Conservation (phyloP, 495 filamentous ascomycete species). For the Penicillium silybi region DNA sequence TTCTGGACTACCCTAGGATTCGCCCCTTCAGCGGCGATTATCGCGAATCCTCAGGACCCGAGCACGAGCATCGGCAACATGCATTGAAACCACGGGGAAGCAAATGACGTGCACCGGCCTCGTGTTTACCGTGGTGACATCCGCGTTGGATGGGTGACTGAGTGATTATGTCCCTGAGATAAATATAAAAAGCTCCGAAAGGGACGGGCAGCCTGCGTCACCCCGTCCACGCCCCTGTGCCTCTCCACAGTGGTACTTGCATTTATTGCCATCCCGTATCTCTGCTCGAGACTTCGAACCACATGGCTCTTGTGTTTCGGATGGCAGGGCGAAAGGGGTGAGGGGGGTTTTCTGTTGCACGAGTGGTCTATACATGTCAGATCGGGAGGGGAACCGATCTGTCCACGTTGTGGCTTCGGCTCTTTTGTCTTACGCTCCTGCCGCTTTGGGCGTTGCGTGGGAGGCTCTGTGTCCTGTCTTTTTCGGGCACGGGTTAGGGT, state of each 20-base stretch:
- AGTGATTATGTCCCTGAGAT: background rate
- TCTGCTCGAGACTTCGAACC: background rate
- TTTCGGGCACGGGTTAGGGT: background rate
- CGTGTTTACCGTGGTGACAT: constrained; percentile 8
- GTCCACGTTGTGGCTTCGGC: background rate
- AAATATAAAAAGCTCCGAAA: constrained; percentile 5
- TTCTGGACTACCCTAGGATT: background rate
- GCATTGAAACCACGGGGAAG: background rate
- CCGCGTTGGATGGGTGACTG: constrained; percentile 4
- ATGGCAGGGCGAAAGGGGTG: background rate
- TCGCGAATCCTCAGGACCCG: too few relatives aligned
- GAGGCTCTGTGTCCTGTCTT: background rate
- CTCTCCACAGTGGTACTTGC: background rate
- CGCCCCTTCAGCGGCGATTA: background rate
- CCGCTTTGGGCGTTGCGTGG: background rate
- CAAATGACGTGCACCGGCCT: constrained; percentile 3
- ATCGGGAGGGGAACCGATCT: background rate
- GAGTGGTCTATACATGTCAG: background rate
- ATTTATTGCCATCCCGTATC: background rate
- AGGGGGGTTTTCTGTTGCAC: background rate
- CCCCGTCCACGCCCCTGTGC: background rate
- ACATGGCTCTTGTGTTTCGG: background rate
- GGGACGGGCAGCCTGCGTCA: background rate
- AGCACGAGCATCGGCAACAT: background rate
- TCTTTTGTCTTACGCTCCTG: background rate